Evolutionary conservation across 768 basidiomycete genomes (phyloP).

Genomic region (Suillus sp.): DNA sequence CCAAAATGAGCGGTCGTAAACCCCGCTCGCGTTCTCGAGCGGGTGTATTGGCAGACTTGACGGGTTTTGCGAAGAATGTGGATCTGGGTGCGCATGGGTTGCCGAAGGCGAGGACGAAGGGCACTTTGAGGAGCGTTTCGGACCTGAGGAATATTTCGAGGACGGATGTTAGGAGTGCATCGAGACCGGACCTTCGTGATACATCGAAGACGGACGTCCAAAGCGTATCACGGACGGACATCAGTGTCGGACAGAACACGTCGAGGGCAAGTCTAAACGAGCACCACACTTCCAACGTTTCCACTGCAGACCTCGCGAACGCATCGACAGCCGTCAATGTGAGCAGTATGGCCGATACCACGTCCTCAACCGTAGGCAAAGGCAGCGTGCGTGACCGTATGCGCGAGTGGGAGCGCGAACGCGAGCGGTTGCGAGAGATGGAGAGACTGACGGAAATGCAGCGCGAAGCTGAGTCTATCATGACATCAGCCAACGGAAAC

Average conservation of each 20-base stretch:
- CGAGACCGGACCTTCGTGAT: neutral
- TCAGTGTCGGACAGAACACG: neutral
- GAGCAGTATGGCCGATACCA: conserved; percentile 6
- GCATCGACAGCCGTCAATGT: conserved; percentile 14
- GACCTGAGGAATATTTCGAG: conserved; percentile 20
- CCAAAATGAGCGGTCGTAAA: conserved; percentile 31
- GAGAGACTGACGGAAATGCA: conserved; percentile 59
- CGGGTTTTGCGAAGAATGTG: conserved; percentile 37
- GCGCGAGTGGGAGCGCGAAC: conserved; percentile 76
- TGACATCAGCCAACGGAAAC: conserved; percentile 36
- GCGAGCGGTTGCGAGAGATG: conserved; percentile 70
- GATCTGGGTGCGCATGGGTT: conserved; percentile 32
- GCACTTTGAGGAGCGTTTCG: conserved; percentile 41
- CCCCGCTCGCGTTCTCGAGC: conserved; percentile 28
- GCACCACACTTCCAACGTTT: conserved; percentile 13
- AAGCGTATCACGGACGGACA: neutral
- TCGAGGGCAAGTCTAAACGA: conserved; percentile 22
- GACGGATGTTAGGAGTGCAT: conserved; percentile 20
- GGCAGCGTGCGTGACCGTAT: conserved; percentile 58
- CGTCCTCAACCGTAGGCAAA: conserved; percentile 19
- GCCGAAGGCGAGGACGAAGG: conserved; percentile 30
- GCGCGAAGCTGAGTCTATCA: conserved; percentile 38
- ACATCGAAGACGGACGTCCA: neutral
- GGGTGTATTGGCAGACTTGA: conserved; percentile 43
- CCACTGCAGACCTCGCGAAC: conserved; percentile 23